Percentiles rank a stretch among this genome's conserved stretches.
These are phyloP conservation scores for Barnettozyma californica DNA, from an alignment of 805 yeast genomes.

Conservation along the genomic window DNA sequence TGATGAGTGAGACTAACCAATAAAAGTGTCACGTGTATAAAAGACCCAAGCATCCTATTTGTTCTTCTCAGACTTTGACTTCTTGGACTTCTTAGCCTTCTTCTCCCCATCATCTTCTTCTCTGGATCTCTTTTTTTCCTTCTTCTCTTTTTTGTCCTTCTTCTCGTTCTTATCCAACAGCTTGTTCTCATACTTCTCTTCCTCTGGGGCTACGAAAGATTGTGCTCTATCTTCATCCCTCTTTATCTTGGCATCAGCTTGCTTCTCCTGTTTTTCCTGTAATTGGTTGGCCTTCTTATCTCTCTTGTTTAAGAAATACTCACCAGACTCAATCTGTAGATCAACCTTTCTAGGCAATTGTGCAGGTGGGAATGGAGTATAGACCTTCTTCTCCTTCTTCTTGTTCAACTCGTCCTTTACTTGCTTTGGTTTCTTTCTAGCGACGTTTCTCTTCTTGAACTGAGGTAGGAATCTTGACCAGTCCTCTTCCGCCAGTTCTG, in stretches of 20 bases:
- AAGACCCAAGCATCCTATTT: not conserved
- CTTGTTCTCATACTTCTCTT: conserved; percentile 47
- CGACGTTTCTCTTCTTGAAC: conserved; percentile 94
- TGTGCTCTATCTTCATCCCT: conserved; percentile 67
- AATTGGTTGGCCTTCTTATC: conserved; percentile 71
- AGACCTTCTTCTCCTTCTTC: conserved; percentile 55
- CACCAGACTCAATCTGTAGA: conserved; percentile 96
- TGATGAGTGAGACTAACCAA: no score
- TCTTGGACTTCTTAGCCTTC: conserved; percentile 24
- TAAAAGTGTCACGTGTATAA: no score
- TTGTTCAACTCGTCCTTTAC: conserved; percentile 44
- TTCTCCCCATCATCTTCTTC: conserved; percentile 27
- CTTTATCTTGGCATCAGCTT: conserved; percentile 60
- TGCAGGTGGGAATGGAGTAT: conserved; percentile 99
- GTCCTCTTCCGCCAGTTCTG: conserved; percentile 91
- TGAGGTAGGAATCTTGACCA: conserved; percentile 96
- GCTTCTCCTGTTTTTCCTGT: conserved; percentile 74
- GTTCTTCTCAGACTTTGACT: conserved; percentile 1
- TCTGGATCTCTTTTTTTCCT: conserved; percentile 25
- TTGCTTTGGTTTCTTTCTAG: conserved; percentile 81
- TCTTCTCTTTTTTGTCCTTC: conserved; percentile 25
- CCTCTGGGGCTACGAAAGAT: conserved; percentile 85
- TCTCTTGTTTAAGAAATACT: conserved; percentile 84
- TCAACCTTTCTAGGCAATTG: conserved; percentile 96
- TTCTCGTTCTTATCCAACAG: conserved; percentile 30